Percentiles rank a stretch among this genome's conserved stretches.
phyloP scores from a whole-genome alignment of 441 rosid genomes.

The Macaranga tanarius region DNA sequence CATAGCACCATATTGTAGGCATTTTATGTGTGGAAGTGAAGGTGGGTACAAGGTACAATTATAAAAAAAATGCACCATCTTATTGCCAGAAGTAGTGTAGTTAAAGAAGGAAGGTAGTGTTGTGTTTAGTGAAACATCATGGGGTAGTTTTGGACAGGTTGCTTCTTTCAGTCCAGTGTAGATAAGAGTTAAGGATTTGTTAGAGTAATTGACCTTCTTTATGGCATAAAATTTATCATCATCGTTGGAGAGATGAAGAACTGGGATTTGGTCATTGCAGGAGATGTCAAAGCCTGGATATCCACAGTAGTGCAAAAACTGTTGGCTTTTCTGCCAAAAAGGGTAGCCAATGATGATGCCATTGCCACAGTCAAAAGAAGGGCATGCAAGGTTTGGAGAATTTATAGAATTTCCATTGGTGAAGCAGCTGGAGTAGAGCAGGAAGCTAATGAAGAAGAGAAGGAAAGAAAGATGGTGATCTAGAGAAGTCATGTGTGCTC shows the following conservation, averaged over 20 bases:
- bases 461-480: background rate
- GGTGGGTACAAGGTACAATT: slow-evolving; percentile 34
- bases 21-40: slow-evolving; percentile 25
- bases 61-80: slow-evolving; percentile 29
- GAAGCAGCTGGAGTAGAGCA: background rate
- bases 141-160: slow-evolving; percentile 24
- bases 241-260: slow-evolving; percentile 13
- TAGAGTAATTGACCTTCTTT: slow-evolving; percentile 21
- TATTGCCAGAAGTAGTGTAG: background rate
- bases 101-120: background rate
- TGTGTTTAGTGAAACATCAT: background rate
- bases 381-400: slow-evolving; percentile 21
- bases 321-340: slow-evolving; percentile 27
- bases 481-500: slow-evolving; percentile 12
- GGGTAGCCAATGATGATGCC: slow-evolving; percentile 31
- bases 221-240: slow-evolving; percentile 14
- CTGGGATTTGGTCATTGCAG: slow-evolving; percentile 21
- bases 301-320: slow-evolving; percentile 31
- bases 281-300: slow-evolving; percentile 33
- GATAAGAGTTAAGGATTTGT: slow-evolving; percentile 24
- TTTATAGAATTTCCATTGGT: slow-evolving; percentile 11
- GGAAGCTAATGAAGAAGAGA: slow-evolving; percentile 8
- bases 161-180: background rate
- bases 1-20: slow-evolving; percentile 19
- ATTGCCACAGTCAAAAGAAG: slow-evolving; percentile 30